Base-by-base conservation (phyloP, 768 basidiomycete genomes). In the Trametes villosa region DNA sequence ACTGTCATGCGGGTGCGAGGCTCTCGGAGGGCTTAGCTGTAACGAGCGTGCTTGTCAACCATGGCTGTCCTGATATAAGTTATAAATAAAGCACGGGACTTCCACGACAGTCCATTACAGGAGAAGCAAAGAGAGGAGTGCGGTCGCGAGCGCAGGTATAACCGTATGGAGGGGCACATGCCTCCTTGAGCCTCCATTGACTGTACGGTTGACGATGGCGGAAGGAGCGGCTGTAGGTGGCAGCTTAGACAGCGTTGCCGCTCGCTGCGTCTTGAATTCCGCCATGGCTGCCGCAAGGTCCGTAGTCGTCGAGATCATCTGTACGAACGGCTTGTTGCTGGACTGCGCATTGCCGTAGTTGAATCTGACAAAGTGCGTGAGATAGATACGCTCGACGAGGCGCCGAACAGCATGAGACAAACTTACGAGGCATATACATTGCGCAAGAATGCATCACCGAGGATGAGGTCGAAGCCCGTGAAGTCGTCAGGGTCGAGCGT, bases 161-260 rank as follows among this genome's bases (percentile, higher is more conserved):
- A n/a, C n/a, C n/a, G n/a, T n/a, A n/a, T n/a, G n/a, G n/a, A n/a
- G n/a, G n/a, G n/a, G n/a, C n/a, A n/a, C n/a, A n/a, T n/a, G n/a
- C n/a, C n/a, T 38, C 15, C 13, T 38, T 7, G 36, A 15, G 18
- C 13, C 6, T 4, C 36, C 18, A 38, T 38, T 38, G 36, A 38
- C 15, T 18, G 15, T 9, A 9, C 36, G 13, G 18, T 38, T 11
- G 86, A 68, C 33, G 30, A 61, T 26, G 59, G 48, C 4, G 36
- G 26, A 81, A 2, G 81, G 68, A 26, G 84, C 83, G 70, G 80
- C 85, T 4, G 82, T 75, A 30, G 91, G 75, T 59, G 77, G 69
- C 2, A 91, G 36, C 89, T 42, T 72, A 74, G 4, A 85, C 87
- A 84, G 86, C 90, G 36, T 38, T 18, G 36, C 36, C 13, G 36